These are phyloP conservation scores for Litchi chinensis DNA, from an alignment of 345 rosid genomes.

Conservation along the genomic window DNA sequence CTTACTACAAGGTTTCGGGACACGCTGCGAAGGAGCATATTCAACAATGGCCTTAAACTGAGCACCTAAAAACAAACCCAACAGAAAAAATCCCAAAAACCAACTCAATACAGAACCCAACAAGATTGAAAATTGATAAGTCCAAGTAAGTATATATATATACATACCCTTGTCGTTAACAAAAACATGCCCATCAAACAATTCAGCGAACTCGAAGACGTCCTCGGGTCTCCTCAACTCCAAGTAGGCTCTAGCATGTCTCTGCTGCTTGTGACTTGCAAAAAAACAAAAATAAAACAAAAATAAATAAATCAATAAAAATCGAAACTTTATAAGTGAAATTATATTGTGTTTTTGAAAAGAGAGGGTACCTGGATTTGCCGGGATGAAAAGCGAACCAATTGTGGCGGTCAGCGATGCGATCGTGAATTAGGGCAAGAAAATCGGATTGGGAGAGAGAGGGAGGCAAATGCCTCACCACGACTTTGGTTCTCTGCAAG, in stretches of 20 bases:
- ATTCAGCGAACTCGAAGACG: constrained; percentile 64
- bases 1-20: constrained; percentile 48
- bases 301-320: background rate
- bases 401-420: constrained; percentile 55
- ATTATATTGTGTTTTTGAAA: no score
- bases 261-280: constrained; percentile 48
- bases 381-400: constrained; percentile 65
- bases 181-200: constrained; percentile 71
- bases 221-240: constrained; percentile 64
- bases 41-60: constrained; percentile 71
- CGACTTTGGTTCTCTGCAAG: constrained; percentile 58
- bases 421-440: constrained; percentile 56
- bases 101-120: background rate
- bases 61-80: constrained; percentile 39
- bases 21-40: constrained; percentile 71
- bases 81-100: background rate
- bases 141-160: background rate
- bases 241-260: constrained; percentile 61
- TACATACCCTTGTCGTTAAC: constrained; percentile 70
- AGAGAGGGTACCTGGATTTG: constrained; percentile 43
- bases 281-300: background rate
- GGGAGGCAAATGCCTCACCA: constrained; percentile 77
- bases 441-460: constrained; percentile 60
- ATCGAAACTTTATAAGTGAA: no score
- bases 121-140: background rate